phyloP scores from a whole-genome alignment of 352 stramenopile species.

The Pythium vanterpoolii region DNA sequence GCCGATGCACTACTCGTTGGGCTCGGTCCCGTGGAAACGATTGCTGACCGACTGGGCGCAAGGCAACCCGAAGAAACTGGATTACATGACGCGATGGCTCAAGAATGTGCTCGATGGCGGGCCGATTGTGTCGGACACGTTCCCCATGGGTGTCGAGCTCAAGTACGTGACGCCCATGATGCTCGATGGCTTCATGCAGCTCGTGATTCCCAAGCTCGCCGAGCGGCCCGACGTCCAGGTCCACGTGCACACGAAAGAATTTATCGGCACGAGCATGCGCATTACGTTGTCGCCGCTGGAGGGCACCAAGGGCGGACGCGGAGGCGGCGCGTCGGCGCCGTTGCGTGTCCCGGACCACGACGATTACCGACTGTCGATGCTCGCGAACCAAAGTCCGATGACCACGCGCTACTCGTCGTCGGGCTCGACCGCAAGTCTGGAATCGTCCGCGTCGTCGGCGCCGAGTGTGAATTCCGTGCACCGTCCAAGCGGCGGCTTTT shows the following conservation, averaged over 20 bases:
- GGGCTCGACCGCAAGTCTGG: constrained; percentile 14
- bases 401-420: constrained; percentile 19
- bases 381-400: constrained; percentile 23
- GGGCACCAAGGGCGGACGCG: constrained; percentile 2
- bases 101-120: constrained; percentile 87
- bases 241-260: constrained; percentile 88
- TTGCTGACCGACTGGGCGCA: constrained; percentile 85
- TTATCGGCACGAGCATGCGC: constrained; percentile 88
- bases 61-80: constrained; percentile 87
- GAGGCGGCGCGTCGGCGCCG: constrained; percentile 3
- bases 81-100: constrained; percentile 88
- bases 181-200: constrained; percentile 88
- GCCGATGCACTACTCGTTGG: constrained; percentile 79
- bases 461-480: constrained; percentile 4
- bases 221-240: constrained; percentile 83
- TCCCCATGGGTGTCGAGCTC: constrained; percentile 86
- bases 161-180: constrained; percentile 91
- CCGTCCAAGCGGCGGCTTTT: constrained; percentile 25
- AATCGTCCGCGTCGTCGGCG: constrained; percentile 1
- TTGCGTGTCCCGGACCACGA: constrained; percentile 16
- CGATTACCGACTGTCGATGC: constrained; percentile 25
- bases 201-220: constrained; percentile 85
- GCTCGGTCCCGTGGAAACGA: constrained; percentile 84
- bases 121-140: constrained; percentile 82
- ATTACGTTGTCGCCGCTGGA: constrained; percentile 79